Base-by-base conservation (phyloP, 164 flowering plant species). In the Akebia trifoliata region DNA sequence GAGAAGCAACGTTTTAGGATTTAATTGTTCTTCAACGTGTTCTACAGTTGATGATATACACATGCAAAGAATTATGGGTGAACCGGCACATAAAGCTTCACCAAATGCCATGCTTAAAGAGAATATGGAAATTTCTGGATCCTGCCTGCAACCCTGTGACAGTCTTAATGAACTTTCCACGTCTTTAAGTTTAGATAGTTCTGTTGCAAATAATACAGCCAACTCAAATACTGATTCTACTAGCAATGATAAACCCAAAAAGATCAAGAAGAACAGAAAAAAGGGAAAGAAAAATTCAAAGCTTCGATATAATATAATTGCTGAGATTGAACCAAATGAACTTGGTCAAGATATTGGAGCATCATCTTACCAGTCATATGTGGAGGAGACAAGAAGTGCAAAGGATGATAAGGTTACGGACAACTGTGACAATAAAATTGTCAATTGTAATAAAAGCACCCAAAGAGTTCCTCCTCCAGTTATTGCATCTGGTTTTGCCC, bases 11-110 rank as follows among this genome's bases (percentile, higher is more conserved):
- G 35, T 17, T 62, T 36, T 25, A 34, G 59, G 42, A 22, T 54
- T 53, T 28, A 46, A 50, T 36, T 62, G 57, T 39, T 28, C 44
- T 32, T 56, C 37, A n/a, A 39, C 30, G 43, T 57, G 54, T 50
- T 40, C 68, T 50, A 36, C 35, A 49, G 50, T 50, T 57, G 34
- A 28, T 39, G 47, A 54, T 42, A 50, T 62, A 18, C 54, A 44
- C 44, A 38, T 29, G 43, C 45, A 46, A 17, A 55, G 29, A 50
- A 43, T 42, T 57, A 15, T 39, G 35, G 34, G 35, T 17, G 26
- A 56, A 35, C 36, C 55, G 32, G 54, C 9, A 22, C 20, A 50
- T 20, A 40, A 15, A 32, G 14, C 22, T 50, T 49, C 50, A 40
- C 43, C 68, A 57, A n/a, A 17, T 54, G 4, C 39, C 29, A 26